phyloP scores from a whole-genome alignment of 1,284 basidiomycete genomes.

The Neonothopanus nambi region DNA sequence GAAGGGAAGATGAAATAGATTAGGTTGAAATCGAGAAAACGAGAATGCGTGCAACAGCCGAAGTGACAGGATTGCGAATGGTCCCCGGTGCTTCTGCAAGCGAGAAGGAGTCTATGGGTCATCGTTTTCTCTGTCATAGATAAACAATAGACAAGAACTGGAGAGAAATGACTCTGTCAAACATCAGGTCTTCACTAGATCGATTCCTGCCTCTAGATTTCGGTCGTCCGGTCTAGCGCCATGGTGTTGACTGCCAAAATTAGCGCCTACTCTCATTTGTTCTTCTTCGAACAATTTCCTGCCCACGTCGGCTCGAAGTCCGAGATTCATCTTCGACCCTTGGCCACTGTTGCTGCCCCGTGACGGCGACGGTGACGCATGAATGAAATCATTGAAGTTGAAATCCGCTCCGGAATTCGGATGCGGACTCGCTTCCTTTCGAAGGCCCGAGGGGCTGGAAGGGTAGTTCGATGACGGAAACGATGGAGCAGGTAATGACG shows the following conservation, averaged over 20 bases:
- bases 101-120: neutral
- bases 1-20: neutral
- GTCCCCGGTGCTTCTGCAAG: too few species aligned
- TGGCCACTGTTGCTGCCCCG: slow-evolving; percentile 1
- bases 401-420: slow-evolving; percentile 46
- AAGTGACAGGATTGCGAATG: too few species aligned
- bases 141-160: neutral
- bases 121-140: too few species aligned
- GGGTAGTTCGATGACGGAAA: slow-evolving; percentile 10
- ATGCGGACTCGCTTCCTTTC: slow-evolving; percentile 36
- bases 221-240: slow-evolving; percentile 15
- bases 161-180: neutral
- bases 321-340: slow-evolving; percentile 40
- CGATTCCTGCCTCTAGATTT: slow-evolving; percentile 48
- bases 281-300: slow-evolving; percentile 73
- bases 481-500: slow-evolving; percentile 21
- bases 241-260: neutral
- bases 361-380: slow-evolving; percentile 67
- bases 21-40: neutral
- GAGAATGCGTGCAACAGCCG: too few species aligned
- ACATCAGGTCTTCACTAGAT: slow-evolving; percentile 44
- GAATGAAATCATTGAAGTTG: slow-evolving; percentile 71
- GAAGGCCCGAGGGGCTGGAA: slow-evolving; percentile 7
- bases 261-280: slow-evolving; percentile 38
- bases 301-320: slow-evolving; percentile 61